Percentiles rank a stretch among this genome's conserved stretches.
Evolutionary conservation across 148 eudicot genomes (phyloP).

Genomic region (Persicaria tinctoria): DNA sequence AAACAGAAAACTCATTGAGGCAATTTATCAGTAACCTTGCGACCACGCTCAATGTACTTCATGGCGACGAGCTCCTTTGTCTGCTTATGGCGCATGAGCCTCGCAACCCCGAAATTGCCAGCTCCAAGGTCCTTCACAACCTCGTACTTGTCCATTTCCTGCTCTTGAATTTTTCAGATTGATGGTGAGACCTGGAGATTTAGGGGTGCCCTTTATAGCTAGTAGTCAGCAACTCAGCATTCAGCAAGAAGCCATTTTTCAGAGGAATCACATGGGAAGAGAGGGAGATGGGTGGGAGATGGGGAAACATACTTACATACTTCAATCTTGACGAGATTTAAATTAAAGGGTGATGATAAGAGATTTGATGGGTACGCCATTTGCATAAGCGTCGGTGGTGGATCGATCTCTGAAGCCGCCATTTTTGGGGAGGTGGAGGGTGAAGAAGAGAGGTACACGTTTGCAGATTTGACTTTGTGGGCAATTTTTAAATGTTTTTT

Average conservation of each 20-base stretch:
- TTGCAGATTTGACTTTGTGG: background rate
- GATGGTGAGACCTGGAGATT: background rate
- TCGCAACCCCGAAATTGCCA: slow-evolving; percentile 30
- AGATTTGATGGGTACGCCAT: background rate
- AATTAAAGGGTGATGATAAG: background rate
- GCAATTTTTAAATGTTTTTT: background rate
- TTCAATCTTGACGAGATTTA: background rate
- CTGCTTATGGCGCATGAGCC: slow-evolving; percentile 27
- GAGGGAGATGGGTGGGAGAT: background rate
- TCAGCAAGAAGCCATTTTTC: background rate
- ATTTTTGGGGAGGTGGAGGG: slow-evolving; percentile 1
- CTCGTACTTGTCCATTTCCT: slow-evolving; percentile 24
- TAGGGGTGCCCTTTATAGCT: background rate
- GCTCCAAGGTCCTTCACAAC: slow-evolving; percentile 30
- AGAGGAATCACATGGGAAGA: background rate
- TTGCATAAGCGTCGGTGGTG: background rate
- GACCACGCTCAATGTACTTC: slow-evolving; percentile 29
- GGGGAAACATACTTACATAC: background rate
- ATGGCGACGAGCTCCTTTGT: slow-evolving; percentile 30
- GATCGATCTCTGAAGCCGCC: slow-evolving; percentile 8
- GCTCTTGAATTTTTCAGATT: background rate
- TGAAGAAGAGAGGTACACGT: background rate
- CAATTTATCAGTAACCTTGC: slow-evolving; percentile 18
- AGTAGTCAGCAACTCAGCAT: background rate
- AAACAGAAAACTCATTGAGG: background rate